phyloP scores from a whole-genome alignment of 306 rosid genomes.

The Cucurbita maxima region DNA sequence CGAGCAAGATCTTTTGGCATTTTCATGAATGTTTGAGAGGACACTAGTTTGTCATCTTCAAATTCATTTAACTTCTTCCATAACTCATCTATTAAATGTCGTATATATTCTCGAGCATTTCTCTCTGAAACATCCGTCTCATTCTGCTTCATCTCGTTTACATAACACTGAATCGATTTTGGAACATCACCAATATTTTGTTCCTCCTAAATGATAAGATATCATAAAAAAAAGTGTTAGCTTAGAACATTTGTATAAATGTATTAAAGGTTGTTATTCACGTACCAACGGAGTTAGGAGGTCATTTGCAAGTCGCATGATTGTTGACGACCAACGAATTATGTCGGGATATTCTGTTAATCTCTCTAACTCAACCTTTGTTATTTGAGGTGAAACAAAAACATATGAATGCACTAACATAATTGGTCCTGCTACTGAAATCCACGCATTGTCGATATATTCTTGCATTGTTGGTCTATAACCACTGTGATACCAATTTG shows the following conservation, averaged over 20 bases:
- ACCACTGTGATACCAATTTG: no score
- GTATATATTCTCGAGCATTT: not conserved
- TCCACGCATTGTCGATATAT: no score
- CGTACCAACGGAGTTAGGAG: conserved; percentile 5
- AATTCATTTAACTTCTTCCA: conserved; percentile 9
- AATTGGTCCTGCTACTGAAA: no score
- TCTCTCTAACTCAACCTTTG: no score
- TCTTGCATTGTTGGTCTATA: no score
- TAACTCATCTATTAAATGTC: not conserved
- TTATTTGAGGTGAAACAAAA: no score
- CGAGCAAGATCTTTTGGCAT: not conserved
- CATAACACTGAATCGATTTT: not conserved
- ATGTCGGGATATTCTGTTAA: not conserved
- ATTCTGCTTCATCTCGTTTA: not conserved
- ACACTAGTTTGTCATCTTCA: not conserved
- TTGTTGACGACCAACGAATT: not conserved
- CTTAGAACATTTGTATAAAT: not conserved
- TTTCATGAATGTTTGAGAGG: not conserved
- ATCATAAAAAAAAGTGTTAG: not conserved
- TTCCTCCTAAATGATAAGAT: not conserved
- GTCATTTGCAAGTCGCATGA: conserved; percentile 13
- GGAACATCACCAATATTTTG: conserved; percentile 7
- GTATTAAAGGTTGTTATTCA: not conserved
- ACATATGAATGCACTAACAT: no score
- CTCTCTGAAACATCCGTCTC: no score